Conservation (phyloP, 345 rosid genomes). For the Moringa oleifera region DNA sequence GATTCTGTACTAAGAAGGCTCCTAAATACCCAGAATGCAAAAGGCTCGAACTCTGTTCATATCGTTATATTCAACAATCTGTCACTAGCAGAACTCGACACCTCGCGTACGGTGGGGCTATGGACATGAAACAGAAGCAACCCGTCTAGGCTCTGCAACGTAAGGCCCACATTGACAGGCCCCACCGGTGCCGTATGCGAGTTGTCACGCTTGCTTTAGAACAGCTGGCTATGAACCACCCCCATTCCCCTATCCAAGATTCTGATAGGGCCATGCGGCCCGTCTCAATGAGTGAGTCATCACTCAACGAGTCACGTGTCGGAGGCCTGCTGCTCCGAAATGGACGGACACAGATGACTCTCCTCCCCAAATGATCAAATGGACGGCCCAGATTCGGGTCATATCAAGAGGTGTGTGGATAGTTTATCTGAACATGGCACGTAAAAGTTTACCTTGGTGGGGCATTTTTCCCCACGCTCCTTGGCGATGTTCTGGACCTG, state of each 20-base stretch:
- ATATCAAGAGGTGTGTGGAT: too few relatives aligned
- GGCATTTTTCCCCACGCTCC: slow-evolving; percentile 97
- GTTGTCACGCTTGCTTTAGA: slow-evolving; percentile 30
- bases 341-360: too few relatives aligned
- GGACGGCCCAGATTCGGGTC: slow-evolving; percentile 7
- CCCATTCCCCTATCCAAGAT: slow-evolving; percentile 5
- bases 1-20: slow-evolving; percentile 27
- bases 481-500: slow-evolving; percentile 92
- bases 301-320: slow-evolving; percentile 10
- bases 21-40: slow-evolving; percentile 11
- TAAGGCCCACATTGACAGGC: slow-evolving; percentile 16
- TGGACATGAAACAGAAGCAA: slow-evolving; percentile 19
- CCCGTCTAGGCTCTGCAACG: slow-evolving; percentile 9
- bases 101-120: slow-evolving; percentile 21
- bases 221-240: slow-evolving; percentile 32
- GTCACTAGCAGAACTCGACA: slow-evolving; percentile 27
- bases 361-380: not conserved
- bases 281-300: not conserved
- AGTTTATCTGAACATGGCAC: not conserved
- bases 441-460: slow-evolving; percentile 96
- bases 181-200: slow-evolving; percentile 16
- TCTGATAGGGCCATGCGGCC: not conserved
- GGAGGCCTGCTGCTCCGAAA: not conserved
- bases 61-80: not conserved
- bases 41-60: not conserved